Base-by-base conservation (phyloP, 2,329 filamentous ascomycete genomes). In the Thermothelomyces thermophilus region DNA sequence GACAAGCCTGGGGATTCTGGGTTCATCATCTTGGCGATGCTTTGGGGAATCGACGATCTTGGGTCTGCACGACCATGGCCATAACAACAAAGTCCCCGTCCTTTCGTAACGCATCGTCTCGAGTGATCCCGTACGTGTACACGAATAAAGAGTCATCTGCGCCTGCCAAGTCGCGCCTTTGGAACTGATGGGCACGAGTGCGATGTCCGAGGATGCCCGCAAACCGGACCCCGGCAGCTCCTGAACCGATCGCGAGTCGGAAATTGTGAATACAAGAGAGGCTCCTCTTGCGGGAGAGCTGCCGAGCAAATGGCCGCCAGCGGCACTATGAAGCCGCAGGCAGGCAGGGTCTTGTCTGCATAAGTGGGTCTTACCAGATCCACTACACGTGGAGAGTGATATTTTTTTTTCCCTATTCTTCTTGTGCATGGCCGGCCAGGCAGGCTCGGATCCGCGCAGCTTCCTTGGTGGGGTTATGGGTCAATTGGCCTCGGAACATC, bases 201-300 rank as follows among this genome's bases (percentile, higher is more conserved):
- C 17, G 51, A 54, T 51, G 41, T 54, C 52, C 52, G 52, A 54
- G 24, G 22, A 37, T 42, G 48, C 35, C 48, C 48, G 36, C 41
- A 41, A 51, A 41, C 48, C 48, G 52, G 51, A 34, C 42, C 45
- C 37, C 9, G 34, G 34, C 20, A 13, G 10, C 50, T 42, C 41
- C 46, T 48, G 46, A 31, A 34, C 26, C 19, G 26, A 40, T 11
- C 11, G 37, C 5, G 35, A 28, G 28, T 33, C 46, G 47, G 47
- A 47, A 47, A 37, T 47, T 30, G 34, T 48, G 42, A 49, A 50
- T 46, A 43, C 42, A 5, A 9, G 42, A 39, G 24, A 39, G 24
- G 28, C 44, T 48, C 30, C 39, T 43, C 44, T n/a, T 46, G 41
- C 36, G 42, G 39, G 28, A 48, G 44, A 41, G 24, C 39, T 31